Conservation (phyloP, 148 eudicot species). For the Tetragonia tetragonoides region DNA sequence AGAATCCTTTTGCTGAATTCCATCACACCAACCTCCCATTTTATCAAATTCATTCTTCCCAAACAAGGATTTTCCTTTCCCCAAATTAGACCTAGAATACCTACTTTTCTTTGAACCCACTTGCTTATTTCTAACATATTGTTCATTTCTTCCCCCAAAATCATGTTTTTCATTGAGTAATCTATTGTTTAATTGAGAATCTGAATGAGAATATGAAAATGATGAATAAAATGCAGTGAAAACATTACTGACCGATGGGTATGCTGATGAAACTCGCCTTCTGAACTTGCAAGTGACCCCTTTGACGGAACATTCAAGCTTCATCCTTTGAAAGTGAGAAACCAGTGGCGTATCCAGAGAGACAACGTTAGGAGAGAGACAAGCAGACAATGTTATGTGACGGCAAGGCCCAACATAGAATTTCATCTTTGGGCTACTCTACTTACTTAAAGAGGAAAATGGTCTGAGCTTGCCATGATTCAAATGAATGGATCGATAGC, state of each 20-base stretch:
- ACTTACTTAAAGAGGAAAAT: too few species aligned
- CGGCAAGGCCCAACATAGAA: too few species aligned
- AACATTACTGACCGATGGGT: background rate
- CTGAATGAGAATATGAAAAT: constrained; percentile 1
- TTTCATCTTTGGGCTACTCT: too few species aligned
- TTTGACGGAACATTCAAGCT: constrained; percentile 12
- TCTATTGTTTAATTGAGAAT: background rate
- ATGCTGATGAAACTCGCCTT: background rate
- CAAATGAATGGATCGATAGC: too few species aligned
- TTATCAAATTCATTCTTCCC: constrained; percentile 11
- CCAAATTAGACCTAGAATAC: constrained; percentile 14
- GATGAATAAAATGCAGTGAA: constrained; percentile 8
- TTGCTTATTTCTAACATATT: constrained; percentile 7
- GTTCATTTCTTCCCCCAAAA: background rate
- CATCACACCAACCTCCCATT: constrained; percentile 12
- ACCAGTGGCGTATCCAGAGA: too few species aligned
- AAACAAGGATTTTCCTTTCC: background rate
- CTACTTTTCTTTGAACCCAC: constrained; percentile 15
- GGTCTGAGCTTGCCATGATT: too few species aligned
- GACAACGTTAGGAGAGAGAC: too few species aligned
- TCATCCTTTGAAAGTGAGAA: constrained; percentile 2
- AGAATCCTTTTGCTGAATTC: constrained; percentile 1
- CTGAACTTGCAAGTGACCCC: background rate
- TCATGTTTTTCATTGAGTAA: constrained; percentile 1
- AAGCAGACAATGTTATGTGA: too few species aligned